phyloP scores from a whole-genome alignment of 345 rosid species.

The Pistacia atlantica region DNA sequence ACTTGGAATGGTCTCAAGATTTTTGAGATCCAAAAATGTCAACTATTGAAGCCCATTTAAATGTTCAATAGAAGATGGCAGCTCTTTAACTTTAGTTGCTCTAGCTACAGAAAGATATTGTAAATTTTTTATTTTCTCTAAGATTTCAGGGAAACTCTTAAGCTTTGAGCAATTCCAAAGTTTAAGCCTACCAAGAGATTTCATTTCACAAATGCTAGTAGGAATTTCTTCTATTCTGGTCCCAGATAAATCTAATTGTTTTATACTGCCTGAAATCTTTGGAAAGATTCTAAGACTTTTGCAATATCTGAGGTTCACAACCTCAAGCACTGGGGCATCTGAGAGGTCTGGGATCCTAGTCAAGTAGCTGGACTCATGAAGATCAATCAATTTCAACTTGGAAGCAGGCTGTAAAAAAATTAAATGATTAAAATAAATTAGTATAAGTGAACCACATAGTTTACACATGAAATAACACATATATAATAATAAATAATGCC shows the following conservation, averaged over 20 bases:
- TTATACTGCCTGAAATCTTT: background rate
- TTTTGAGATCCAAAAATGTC: background rate
- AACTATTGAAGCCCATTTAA: background rate
- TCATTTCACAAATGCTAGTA: conserved; percentile 4
- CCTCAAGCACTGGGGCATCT: conserved; percentile 30
- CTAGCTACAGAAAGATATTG: background rate
- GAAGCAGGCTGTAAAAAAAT: background rate
- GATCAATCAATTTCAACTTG: conserved; percentile 22
- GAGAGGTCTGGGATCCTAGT: conserved; percentile 26
- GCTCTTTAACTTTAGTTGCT: conserved; percentile 4
- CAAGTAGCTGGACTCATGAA: conserved; percentile 23
- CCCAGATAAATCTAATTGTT: background rate
- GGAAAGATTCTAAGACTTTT: background rate
- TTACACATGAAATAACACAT: too few relatives aligned
- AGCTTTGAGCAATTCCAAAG: conserved; percentile 4
- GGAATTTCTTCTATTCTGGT: background rate
- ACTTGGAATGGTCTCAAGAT: background rate
- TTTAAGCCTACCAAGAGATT: background rate
- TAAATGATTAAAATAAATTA: background rate
- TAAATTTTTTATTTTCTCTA: conserved; percentile 2
- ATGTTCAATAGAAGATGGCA: conserved; percentile 4
- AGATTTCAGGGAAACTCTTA: background rate
- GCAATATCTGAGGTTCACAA: conserved; percentile 32
- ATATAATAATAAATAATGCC: background rate
- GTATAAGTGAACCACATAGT: background rate